Conservation (phyloP, 225 moss, liverwort and hornwort species). For the Pseudisothecium myosuroides region DNA sequence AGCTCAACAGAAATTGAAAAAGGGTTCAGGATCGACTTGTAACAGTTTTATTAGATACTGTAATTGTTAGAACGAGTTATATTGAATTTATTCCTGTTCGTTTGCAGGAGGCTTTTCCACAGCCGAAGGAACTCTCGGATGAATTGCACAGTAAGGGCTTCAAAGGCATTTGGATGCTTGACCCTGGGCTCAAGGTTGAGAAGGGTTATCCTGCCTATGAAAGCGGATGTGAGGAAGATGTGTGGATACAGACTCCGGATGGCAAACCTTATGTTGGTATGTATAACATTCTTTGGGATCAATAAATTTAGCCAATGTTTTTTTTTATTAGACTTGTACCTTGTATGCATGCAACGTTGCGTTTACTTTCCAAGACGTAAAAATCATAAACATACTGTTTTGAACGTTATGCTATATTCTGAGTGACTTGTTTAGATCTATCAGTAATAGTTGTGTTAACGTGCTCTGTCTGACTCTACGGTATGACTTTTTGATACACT, state of each 20-base stretch:
- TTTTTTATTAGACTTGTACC: neutral
- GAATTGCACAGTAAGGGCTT: slow-evolving; percentile 64
- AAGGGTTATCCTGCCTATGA: slow-evolving; percentile 66
- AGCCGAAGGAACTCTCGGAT: slow-evolving; percentile 52
- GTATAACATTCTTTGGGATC: neutral
- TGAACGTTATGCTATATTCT: neutral
- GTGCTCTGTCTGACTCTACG: neutral
- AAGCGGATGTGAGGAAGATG: slow-evolving; percentile 49
- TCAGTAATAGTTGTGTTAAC: neutral
- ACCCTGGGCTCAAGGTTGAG: slow-evolving; percentile 86
- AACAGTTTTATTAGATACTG: neutral
- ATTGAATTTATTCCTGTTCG: neutral
- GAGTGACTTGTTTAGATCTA: neutral
- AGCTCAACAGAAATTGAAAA: neutral
- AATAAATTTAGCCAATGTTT: neutral
- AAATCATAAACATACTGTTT: neutral
- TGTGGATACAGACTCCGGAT: slow-evolving; percentile 53
- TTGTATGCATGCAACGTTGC: neutral
- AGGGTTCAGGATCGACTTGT: neutral
- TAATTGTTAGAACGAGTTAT: neutral
- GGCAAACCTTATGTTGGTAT: slow-evolving; percentile 60
- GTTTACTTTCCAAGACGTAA: neutral
- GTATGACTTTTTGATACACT: neutral
- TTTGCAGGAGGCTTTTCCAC: slow-evolving; percentile 55
- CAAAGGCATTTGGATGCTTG: slow-evolving; percentile 94